Evolutionary conservation across 2,329 filamentous ascomycete species (phyloP).

Genomic region (Aspergillus aculeatinus): DNA sequence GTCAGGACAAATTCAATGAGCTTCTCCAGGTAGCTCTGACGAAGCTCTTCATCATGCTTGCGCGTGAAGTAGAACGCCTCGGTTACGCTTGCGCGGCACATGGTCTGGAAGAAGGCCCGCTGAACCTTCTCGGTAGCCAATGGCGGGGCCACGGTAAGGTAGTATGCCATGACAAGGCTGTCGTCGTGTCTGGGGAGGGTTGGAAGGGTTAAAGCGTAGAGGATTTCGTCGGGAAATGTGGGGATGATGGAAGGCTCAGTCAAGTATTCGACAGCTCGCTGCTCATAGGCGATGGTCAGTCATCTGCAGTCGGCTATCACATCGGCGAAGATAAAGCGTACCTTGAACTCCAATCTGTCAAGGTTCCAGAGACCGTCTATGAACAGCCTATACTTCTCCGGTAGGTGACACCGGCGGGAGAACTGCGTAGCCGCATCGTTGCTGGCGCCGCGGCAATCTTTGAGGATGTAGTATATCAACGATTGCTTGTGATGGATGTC

Average conservation of each 20-base stretch:
- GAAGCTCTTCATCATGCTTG: conserved; percentile 60
- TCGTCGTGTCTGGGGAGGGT: conserved; percentile 61
- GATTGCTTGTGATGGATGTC: conserved; percentile 77
- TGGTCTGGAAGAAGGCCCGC: conserved; percentile 66
- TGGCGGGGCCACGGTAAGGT: conserved; percentile 70
- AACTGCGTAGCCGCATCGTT: conserved; percentile 57
- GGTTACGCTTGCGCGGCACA: conserved; percentile 65
- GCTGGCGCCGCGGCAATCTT: conserved; percentile 63
- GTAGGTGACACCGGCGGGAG: conserved; percentile 63
- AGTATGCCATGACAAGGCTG: conserved; percentile 72
- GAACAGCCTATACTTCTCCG: conserved; percentile 73
- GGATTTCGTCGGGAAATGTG: conserved; percentile 80
- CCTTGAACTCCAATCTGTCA: conserved; percentile 68
- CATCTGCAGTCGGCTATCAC: not conserved
- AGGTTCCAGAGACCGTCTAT: conserved; percentile 81
- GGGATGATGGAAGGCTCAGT: conserved; percentile 76
- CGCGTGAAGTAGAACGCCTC: conserved; percentile 75
- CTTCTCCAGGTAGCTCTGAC: conserved; percentile 65
- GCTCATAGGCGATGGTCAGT: conserved; percentile 14
- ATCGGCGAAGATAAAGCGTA: conserved; percentile 31
- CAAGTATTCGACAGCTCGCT: conserved; percentile 71
- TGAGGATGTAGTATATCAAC: conserved; percentile 78
- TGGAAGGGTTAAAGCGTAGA: conserved; percentile 63
- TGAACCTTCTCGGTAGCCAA: conserved; percentile 64
- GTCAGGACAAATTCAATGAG: conserved; percentile 61